Base-by-base conservation (phyloP, 2,329 filamentous ascomycete species). In the Clathrospora elynae region DNA sequence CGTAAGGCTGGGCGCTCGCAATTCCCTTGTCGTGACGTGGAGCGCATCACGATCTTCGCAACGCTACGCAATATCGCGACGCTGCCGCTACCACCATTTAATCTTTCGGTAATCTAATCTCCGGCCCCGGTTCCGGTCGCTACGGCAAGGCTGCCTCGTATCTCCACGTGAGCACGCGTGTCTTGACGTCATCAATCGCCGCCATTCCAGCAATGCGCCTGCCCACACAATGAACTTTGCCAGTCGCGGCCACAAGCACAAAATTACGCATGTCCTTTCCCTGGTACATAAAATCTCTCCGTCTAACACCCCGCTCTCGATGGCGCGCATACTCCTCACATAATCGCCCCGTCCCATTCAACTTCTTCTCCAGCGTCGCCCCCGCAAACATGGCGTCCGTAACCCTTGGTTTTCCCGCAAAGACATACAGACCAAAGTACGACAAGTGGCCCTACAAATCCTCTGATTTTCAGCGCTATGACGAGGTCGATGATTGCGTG, bases 391-490 rank as follows among this genome's bases (percentile, higher is more conserved):
- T 48, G 48, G 17, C 38, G 1, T 43, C 41, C 11, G 16, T 46
- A 2, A 19, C 42, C n/a, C 8, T 11, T 18, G 11, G 11, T 2
- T 53, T 60, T 6, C 51, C 55, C 0, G 39, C 48, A 23, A 51
- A 28, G 3, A 16, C 46, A 0, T 61, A 61, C 39, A 38, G 13
- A 2, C 56, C 58, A 1, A 57, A 41, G 4, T 59, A 60, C 24
- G 46, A 46, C 9, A 45, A n/a, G 1, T 61, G 58, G 58, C 58
- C 58, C 0, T 60, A 61, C 13, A 35, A 34, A 1, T 9, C 38
- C 2, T 37, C 32, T 1, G 73, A 75, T 41, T 75, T 76, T 49
- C 55, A 49, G 4, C 64, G 72, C 14, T 61, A 67, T 31, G 73
- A 76, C 33, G 55, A 68, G 11, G 42, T 38, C 5, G 49, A 56